Base-by-base conservation (phyloP, 1,139 yeast genomes). In the Scheffersomyces stambukii region DNA sequence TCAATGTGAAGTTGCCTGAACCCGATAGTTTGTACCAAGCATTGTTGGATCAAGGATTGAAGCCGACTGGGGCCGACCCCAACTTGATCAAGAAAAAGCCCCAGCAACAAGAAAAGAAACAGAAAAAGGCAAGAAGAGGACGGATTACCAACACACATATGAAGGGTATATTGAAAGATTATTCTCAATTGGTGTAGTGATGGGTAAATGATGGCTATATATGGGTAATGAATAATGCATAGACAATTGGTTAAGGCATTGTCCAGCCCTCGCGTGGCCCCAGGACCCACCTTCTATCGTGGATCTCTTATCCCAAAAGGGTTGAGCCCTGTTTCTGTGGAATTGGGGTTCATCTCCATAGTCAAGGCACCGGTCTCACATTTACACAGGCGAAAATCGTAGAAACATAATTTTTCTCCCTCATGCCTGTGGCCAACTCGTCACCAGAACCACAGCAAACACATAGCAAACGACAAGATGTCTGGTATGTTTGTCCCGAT, bases 41-140 rank as follows among this genome's bases (percentile, higher is more conserved):
- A 32, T 68, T 93, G 40, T 73, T 82, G 35, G 88, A 80, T 42
- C 80, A 85, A 37, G 93, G 96, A 16, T 72, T 91, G 53, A 93
- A 89, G 54, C 98, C 98, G 5, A 89, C 98, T 0, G 85, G 94
- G 45, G 94, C 91, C 10, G 98, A 93, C 52, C 98, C 98, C n/a
- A 85, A 85, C 24, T 75, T 85, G 19, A 60, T 84, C 33, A 81
- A 81, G 54, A 79, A 77, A 51, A 77, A 75, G 41, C 75, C 74
- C 8, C 82, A 75, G 42, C 66, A 62, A 35, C 68, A 62, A 37
- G 77, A 73, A 39, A 76, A 83, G 52, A 89, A 88, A 57, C 93
- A 86, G 57, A 86, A 88, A 71, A 86, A 86, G 57, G 83, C 94
- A 29, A 78, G 96, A 57, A 75, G 89, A 50, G 94, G 95, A 25